Base-by-base conservation (phyloP, 2,329 filamentous ascomycete species). In the Ophiostoma ips region DNA sequence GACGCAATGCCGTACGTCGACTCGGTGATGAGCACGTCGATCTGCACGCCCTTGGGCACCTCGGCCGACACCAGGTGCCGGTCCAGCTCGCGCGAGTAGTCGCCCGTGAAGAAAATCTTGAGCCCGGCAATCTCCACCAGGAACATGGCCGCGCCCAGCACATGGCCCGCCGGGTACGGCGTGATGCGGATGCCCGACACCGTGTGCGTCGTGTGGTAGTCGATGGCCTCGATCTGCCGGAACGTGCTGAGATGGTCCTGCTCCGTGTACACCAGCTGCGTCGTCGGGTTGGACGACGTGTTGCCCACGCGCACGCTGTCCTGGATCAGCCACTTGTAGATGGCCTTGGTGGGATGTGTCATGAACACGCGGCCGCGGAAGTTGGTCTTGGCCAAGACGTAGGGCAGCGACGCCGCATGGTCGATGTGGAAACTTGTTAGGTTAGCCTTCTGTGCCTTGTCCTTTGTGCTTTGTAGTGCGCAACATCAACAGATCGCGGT, bases 301-400 rank as follows among this genome's bases (percentile, higher is more conserved):
- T 81, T 84, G 63, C 83, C 84, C 30, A 98, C 89, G 52, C 92
- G 83, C 41, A 98, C 87, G 57, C 88, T 94, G 67, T 98, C 92
- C 66, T 95, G 88, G 55, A 96, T 95, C 48, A 96, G 79, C 90
- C 92, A 96, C 69, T 96, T 96, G 76, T 98, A 98, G 64, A 98
- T 98, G 59, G 92, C 92, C 66, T 98, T 96, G 44, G 92, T 98
- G 2, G 92, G 88, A 71, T 98, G 92, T 48, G 92, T 98, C 90
- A 96, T 98, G 71, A 95, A 96, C 54, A 96, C 90, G 19, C 89
- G 81, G 46, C 92, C 92, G 57, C 85, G 84, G 71, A 98, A 98
- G 66, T 95, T 95, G 35, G 92, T 96, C 71, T 98, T 98, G 56
- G 90, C 86, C 56, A 98, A 77, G 53, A 98, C 92, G 64, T 96